Evolutionary conservation across 306 rosid genomes (phyloP), one percentile per base, ranked within the genome.

Genomic region (Corylus heterophylla): DNA sequence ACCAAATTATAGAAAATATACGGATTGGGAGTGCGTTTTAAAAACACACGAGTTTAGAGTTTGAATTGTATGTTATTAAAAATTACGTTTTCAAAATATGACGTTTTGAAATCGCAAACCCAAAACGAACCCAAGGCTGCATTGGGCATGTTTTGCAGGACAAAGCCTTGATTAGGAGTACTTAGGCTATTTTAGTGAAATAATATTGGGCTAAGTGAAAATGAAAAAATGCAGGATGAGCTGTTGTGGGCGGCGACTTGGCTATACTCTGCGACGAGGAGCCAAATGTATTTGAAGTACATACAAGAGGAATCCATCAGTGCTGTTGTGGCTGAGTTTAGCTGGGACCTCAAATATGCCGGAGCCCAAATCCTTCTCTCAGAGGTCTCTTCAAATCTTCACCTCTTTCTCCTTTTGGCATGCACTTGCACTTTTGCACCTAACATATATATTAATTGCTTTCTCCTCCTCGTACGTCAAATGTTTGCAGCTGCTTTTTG

Each of bases 331-430:
- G 55, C 88, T 6, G 98, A 93, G 78, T 95, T 95, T 64, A 95
- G 98, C 71, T 95, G 98, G 98, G 98, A 95, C 66, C 98, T 95
- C 51, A 95, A 95, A 81, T 95, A 91, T 74, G 97, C 98, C 4
- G 98, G 98, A 75, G 93, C 91, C 63, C 98, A 93, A 90, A 62
- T 91, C 82, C 87, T 95, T 66, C 88, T 95, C 5, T 9, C 88
- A 31, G 78, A 90, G 89, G 98, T 89, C 78, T 16, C 5, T 69
- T 25, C 1, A 54, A 3, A 62, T 2, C 44, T 42, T 27, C 49
- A 5, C 17, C 76, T 54, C 76, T 63, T 25, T 67, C 35, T 45
- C 48, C 39, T 31, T 31, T 31, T 14, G 4, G 16, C 59, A 20
- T 2, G 16, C 59, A 20, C 4, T 35, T 7, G 39, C 25, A 22